These are phyloP conservation scores for Wickerhamomyces bisporus DNA, from an alignment of 805 yeast genomes.

Conservation along the genomic window DNA sequence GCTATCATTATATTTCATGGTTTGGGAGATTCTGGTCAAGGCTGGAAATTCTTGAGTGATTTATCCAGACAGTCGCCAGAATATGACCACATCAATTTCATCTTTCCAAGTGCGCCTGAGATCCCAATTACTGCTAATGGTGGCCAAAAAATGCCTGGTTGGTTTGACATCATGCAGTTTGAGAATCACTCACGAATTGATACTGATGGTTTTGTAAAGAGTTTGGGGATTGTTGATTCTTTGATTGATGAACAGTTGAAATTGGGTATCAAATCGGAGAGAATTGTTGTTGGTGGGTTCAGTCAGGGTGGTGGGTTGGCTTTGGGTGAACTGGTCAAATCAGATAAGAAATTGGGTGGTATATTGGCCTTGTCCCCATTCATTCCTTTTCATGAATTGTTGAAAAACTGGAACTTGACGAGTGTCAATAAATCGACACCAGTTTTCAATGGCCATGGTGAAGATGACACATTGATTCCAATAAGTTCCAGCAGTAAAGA, in stretches of 20 bases:
- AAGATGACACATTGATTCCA: conserved; percentile 56
- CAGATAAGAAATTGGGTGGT: conserved; percentile 66
- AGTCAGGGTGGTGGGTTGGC: conserved; percentile 85
- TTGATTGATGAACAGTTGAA: conserved; percentile 47
- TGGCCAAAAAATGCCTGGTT: conserved; percentile 63
- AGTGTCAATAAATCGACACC: conserved; percentile 55
- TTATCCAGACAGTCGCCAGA: conserved; percentile 37
- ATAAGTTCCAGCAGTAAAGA: conserved; percentile 35
- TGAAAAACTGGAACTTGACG: conserved; percentile 15
- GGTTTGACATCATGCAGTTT: conserved; percentile 71
- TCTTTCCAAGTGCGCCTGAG: conserved; percentile 81
- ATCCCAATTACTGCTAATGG: conserved; percentile 60
- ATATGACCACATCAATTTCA: conserved; percentile 52
- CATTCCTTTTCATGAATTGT: conserved; percentile 24
- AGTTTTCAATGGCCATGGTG: conserved; percentile 80
- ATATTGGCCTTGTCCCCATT: conserved; percentile 72
- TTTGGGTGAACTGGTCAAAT: conserved; percentile 46
- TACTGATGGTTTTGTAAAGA: conserved; percentile 42
- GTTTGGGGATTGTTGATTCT: conserved; percentile 37
- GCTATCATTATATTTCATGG: conserved; percentile 78
- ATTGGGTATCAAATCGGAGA: conserved; percentile 46
- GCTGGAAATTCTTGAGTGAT: conserved; percentile 76
- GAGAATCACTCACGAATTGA: conserved; percentile 30
- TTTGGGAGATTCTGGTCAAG: conserved; percentile 78
- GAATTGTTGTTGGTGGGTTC: conserved; percentile 85